Conservation (phyloP, 371 early-diverging fungal genomes). For the Actinomucor elegans region DNA sequence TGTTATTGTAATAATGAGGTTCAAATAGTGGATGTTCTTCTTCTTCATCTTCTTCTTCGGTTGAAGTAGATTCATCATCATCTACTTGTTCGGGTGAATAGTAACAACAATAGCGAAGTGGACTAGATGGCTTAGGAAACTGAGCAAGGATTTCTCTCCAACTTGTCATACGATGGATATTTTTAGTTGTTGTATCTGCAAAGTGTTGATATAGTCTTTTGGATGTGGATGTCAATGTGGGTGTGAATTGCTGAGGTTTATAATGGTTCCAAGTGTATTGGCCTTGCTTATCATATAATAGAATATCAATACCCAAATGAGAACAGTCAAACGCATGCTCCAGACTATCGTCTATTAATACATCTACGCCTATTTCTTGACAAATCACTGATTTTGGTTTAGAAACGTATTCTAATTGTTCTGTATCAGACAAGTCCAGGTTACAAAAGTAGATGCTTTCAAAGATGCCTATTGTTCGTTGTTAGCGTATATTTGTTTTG, state of each 20-base stretch:
- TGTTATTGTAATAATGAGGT: conserved; percentile 1
- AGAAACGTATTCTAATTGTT: conserved; percentile 42
- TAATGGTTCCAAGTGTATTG: conserved; percentile 48
- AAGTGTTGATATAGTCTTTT: conserved; percentile 13
- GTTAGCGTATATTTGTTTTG: background rate
- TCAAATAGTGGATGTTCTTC: background rate
- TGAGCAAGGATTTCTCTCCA: conserved; percentile 51
- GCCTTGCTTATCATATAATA: conserved; percentile 47
- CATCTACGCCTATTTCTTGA: conserved; percentile 52
- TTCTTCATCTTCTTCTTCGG: conserved; percentile 7
- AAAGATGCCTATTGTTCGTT: conserved; percentile 38
- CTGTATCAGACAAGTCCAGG: conserved; percentile 41
- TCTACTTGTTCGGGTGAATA: conserved; percentile 22
- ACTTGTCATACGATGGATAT: conserved; percentile 43
- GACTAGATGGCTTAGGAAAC: conserved; percentile 53
- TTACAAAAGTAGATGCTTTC: conserved; percentile 57
- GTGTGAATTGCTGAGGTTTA: background rate
- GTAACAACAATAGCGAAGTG: conserved; percentile 39
- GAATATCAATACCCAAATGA: conserved; percentile 36
- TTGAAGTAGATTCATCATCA: conserved; percentile 12
- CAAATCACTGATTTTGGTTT: conserved; percentile 54
- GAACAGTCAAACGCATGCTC: conserved; percentile 49
- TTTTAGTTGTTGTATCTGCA: conserved; percentile 28
- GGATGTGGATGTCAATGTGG: conserved; percentile 17
- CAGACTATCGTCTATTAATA: conserved; percentile 51